Evolutionary conservation across 148 eudicot species (phyloP), one percentile per base, ranked within the genome.

Genomic region (Vaccinium macrocarpon): DNA sequence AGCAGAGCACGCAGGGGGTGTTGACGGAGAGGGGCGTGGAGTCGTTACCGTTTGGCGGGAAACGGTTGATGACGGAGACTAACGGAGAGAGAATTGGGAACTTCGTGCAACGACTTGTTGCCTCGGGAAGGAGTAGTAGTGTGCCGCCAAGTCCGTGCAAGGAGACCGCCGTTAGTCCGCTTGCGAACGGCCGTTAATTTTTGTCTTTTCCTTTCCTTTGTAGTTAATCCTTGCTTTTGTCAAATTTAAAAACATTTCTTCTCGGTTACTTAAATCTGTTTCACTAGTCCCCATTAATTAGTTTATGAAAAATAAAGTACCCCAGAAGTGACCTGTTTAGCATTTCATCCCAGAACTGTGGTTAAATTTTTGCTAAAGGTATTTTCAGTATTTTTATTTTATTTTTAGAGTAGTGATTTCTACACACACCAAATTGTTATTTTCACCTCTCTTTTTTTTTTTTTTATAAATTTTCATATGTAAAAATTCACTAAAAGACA

Each of bases 61-160:
- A 97, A 79, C 93, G 96, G 79, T 78, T 97, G 61, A 80, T 95
- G 79, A 86, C 90, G 84, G 99, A 94, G 90, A 92, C 93, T 0
- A 97, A 97, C 84, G 94, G 93, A 66, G 87, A 94, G 81, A 89
- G 98, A 82, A 94, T 97, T 32, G 93, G 84, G 61, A 82, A 79
- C 12, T 93, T 97, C 8, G 98, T 89, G 84, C 97, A 97, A 87
- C 95, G 99, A 51, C 92, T 97, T 11, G 90, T 95, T 79, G 91
- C 90, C 5, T 79, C 92, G 8, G 83, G 85, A 80, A 89, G 85
- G 89, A 78, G 84, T 84, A 97, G 99, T 83, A 97, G 99, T 83
- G 56, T 92, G 48, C 99, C 99, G 16, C 95, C 96, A 46, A 97
- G 98, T 78, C 99, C 98, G 59, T 92, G 90, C 91, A 95, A 95